A percentile compares a stretch with the other conserved stretches of the same genome.
phyloP scores from a whole-genome alignment of 495 filamentous ascomycete genomes.

The Clohesyomyces aquaticus region DNA sequence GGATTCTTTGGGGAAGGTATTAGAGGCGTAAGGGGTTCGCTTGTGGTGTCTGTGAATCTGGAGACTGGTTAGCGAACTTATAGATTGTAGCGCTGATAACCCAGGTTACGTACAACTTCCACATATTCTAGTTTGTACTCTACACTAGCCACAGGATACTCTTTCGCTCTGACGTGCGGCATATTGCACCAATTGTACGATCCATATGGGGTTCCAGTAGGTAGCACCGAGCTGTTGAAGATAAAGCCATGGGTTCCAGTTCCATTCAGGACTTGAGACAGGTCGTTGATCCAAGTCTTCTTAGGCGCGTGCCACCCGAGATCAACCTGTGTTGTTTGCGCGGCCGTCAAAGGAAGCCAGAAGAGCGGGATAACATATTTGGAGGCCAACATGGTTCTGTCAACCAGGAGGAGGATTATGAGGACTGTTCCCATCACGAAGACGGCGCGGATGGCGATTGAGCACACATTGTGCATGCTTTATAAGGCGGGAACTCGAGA shows the following conservation, averaged over 20 bases:
- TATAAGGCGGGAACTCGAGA: not conserved
- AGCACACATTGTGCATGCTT: constrained; percentile 25
- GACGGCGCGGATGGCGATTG: not conserved
- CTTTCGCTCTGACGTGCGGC: constrained; percentile 65
- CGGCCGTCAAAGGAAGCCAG: constrained; percentile 6
- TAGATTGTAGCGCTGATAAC: not conserved
- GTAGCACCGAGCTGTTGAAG: constrained; percentile 61
- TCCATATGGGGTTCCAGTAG: constrained; percentile 53
- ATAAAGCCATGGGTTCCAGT: constrained; percentile 65
- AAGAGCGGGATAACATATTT: constrained; percentile 20
- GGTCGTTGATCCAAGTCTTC: constrained; percentile 59
- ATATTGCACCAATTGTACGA: constrained; percentile 77
- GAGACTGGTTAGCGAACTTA: not conserved
- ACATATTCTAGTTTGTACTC: constrained; percentile 66
- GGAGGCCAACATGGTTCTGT: constrained; percentile 13
- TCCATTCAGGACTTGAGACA: constrained; percentile 55
- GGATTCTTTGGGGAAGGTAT: constrained; percentile 67
- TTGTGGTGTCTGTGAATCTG: constrained; percentile 76
- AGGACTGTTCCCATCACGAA: constrained; percentile 5
- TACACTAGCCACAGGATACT: constrained; percentile 56
- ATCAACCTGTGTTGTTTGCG: constrained; percentile 42
- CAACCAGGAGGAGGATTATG: constrained; percentile 17
- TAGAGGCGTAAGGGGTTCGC: constrained; percentile 69
- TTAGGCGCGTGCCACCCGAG: constrained; percentile 63
- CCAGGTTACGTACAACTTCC: constrained; percentile 57